Percentiles rank a stretch among this genome's conserved stretches.
Conservation (phyloP, 176 grass and related monocot species). For the Ampelocalamus luodianensis region DNA sequence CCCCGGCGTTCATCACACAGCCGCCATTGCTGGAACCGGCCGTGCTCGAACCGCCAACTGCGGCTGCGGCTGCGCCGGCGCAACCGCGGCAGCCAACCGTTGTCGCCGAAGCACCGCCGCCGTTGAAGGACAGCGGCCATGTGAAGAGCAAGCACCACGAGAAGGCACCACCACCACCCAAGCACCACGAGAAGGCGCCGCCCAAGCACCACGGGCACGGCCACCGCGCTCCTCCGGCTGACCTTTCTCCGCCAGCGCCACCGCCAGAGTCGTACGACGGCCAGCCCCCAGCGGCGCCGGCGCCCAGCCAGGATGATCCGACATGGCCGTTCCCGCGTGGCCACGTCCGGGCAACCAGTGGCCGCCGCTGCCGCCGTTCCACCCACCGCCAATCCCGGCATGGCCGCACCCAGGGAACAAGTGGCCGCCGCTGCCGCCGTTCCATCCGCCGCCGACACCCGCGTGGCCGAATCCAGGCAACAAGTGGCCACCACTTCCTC, state of each 20-base stretch:
- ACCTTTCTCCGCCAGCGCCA: slow-evolving; percentile 28
- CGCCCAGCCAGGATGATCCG: neutral
- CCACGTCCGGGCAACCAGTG: slow-evolving; percentile 2
- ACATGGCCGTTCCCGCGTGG: slow-evolving; percentile 28
- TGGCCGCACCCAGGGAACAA: slow-evolving; percentile 5
- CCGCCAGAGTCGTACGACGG: slow-evolving; percentile 6
- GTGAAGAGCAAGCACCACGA: slow-evolving; percentile 24
- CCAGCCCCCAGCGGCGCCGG: slow-evolving; percentile 13
- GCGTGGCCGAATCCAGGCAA: slow-evolving; percentile 17
- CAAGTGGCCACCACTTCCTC: slow-evolving; percentile 6
- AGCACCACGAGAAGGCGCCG: slow-evolving; percentile 25
- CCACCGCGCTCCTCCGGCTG: slow-evolving; percentile 18
- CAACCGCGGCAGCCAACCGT: neutral
- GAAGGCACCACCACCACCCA: slow-evolving; percentile 5
- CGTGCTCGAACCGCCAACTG: slow-evolving; percentile 6
- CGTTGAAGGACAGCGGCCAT: neutral
- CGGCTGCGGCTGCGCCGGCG: neutral
- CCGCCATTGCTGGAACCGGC: neutral
- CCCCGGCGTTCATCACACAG: neutral
- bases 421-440: slow-evolving; percentile 25
- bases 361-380: slow-evolving; percentile 18
- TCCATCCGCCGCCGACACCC: slow-evolving; percentile 24
- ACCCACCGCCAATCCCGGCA: slow-evolving; percentile 17
- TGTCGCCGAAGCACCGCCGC: neutral
- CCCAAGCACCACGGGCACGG: slow-evolving; percentile 45